These are phyloP conservation scores for Sclerotinia nivalis DNA, from an alignment of 2,329 filamentous ascomycete genomes.

Conservation along the genomic window DNA sequence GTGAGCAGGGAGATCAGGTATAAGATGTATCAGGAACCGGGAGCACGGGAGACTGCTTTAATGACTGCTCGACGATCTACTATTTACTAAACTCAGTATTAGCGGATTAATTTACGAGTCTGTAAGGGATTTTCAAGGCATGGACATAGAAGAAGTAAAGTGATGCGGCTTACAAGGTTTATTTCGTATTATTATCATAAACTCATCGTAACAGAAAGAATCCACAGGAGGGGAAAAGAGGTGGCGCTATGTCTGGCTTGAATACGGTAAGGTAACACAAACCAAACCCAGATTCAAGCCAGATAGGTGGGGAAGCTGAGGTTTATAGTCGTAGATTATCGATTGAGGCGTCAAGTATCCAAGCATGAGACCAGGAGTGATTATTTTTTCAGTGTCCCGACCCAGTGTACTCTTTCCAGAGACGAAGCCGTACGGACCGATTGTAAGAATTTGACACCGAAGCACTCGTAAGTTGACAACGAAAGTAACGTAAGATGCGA, in stretches of 20 bases:
- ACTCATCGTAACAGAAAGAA: neutral
- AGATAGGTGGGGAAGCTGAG: constrained; percentile 18
- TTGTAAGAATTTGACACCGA: neutral
- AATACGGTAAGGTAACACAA: neutral
- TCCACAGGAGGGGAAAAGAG: neutral
- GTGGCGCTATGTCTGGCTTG: constrained; percentile 15
- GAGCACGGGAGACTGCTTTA: constrained; percentile 16
- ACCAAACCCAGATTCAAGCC: neutral
- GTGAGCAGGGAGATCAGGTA: constrained; percentile 7
- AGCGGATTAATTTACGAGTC: constrained; percentile 11
- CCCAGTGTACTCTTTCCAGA: constrained; percentile 1
- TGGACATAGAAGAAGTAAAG: constrained; percentile 28
- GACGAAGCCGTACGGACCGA: constrained; percentile 18
- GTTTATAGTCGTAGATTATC: constrained; percentile 20
- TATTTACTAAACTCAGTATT: neutral
- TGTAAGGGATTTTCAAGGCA: constrained; percentile 30
- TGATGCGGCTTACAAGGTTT: constrained; percentile 13
- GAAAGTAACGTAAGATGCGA: neutral
- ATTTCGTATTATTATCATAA: constrained; percentile 9
- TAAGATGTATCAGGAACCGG: constrained; percentile 28
- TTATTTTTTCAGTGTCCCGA: constrained; percentile 9
- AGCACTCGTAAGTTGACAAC: neutral
- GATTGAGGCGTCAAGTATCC: constrained; percentile 15
- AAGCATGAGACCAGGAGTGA: constrained; percentile 21
- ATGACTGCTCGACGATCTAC: constrained; percentile 3